Base-by-base conservation (phyloP, 1,284 basidiomycete species). In the Trichosporon inkin region DNA sequence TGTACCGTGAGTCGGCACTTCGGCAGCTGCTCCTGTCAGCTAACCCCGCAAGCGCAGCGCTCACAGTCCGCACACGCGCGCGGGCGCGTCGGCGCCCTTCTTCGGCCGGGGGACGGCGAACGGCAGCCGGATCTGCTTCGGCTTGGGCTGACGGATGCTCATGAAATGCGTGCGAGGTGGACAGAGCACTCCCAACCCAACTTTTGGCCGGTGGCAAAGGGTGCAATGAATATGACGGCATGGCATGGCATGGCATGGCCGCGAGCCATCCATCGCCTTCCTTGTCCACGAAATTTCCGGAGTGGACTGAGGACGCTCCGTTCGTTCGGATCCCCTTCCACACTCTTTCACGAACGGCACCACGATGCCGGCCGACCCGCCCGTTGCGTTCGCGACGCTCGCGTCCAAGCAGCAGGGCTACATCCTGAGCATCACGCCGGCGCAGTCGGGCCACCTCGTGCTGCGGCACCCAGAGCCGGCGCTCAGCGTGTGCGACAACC, bases 121-220 rank as follows among this genome's bases (percentile, higher is more conserved):
- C 0, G 75, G 75, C 1, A 77, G 67, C 32, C 71, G 51, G 57
- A 77, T 75, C 64, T 75, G 74, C 11, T 62, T 60, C 6, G 67
- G 71, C 49, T 72, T 75, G 6, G 77, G 77, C 38, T 75, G 74
- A 24, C 72, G 73, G 55, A 78, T 75, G 6, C 71, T 71, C 71
- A 73, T 71, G 44, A 6, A 3, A 17, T 17, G 2, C 16, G 16
- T 40, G 38, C 4, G 56, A 57, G 22, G 19, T 3, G 16, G 7
- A 20, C 3, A 20, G 40, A 20, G 35, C 19, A 32, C 28, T 32
- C 8, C 28, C 28, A 8, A 32, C 8, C 28, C 28, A 8, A 32
- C 28, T 32, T 32, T 32, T 32, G 28, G 28, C 4, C 28, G 28
- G 28, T 32, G 28, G 28, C 28, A 32, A 32, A 32, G 28, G 28